Evolutionary conservation across 2,329 filamentous ascomycete species (phyloP), one percentile per base, ranked within the genome.

Genomic region (Fusarium begoniae): DNA sequence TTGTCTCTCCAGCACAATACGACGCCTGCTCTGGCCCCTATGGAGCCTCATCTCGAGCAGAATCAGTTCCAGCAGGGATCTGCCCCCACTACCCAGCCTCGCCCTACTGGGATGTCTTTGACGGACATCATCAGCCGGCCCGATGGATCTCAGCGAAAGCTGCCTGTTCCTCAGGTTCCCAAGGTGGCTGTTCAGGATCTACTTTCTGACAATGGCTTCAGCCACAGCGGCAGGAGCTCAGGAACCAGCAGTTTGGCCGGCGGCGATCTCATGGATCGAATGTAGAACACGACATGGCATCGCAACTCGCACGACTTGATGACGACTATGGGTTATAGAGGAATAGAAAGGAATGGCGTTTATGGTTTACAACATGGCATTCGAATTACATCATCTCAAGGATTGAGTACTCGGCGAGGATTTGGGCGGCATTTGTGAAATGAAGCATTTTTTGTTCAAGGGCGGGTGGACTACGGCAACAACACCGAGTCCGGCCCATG

Each of bases 101-200:
- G 87, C 63, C 85, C 89, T 76, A 89, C 87, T 63, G 95, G 95
- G 45, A 90, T 97, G 66, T 93, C 94, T 44, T 92, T 98, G 77
- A 93, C 92, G 67, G 96, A 98, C 81, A 98, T 98, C 79, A 96
- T 98, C 85, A 94, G 93, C 80, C 92, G 93, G 76, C 90, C 94
- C 3, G 95, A 98, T 73, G 94, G 94, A 43, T 92, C 93, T 30
- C 94, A 96, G 84, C 88, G 96, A 77, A 98, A 98, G 83, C 87
- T 98, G 24, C 96, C 96, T 0, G 93, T 98, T 22, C 95, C 95
- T 11, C 94, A 96, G 83, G 90, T 95, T n/a, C 94, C 94, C 63
- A 96, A 96, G 82, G 93, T 97, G 48, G 93, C 93, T 5, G 92
- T 97, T 10, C 93, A 96, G 77, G 96, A 98, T 78, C 88, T 98